Percentiles rank a stretch among this genome's conserved stretches.
Conservation (phyloP, 2,329 filamentous ascomycete genomes). For the Pestalotiopsis sp. region DNA sequence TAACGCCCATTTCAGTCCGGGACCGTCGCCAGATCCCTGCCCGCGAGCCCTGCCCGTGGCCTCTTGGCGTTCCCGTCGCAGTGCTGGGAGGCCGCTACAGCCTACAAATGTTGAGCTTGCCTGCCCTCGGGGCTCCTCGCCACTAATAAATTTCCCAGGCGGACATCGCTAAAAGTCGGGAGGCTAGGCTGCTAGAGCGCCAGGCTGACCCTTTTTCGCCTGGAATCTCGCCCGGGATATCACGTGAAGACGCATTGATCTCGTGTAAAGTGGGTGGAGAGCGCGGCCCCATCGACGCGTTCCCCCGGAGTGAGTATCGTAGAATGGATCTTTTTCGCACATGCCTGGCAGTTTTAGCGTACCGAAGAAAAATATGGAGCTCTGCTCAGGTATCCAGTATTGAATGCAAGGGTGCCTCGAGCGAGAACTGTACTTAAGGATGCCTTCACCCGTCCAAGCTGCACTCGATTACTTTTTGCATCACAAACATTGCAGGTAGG, state of each 20-base stretch:
- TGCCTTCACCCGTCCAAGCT: not conserved
- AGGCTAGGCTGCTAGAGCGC: not conserved
- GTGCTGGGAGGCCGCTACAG: not conserved
- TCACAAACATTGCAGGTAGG: constrained; percentile 8
- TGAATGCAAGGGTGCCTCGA: not conserved
- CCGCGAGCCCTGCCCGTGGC: not conserved
- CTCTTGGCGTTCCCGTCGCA: not conserved
- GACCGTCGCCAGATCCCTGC: not conserved
- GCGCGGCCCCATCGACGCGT: not conserved
- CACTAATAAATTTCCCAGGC: not conserved
- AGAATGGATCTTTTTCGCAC: not conserved
- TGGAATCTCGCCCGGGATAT: not conserved
- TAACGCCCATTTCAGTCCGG: not conserved
- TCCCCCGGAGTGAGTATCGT: not conserved
- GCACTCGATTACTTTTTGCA: not conserved
- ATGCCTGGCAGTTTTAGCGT: not conserved
- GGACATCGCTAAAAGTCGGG: not conserved
- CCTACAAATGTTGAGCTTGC: not conserved
- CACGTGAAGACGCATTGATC: not conserved
- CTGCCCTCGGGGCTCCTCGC: not conserved
- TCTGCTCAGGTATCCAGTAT: not conserved
- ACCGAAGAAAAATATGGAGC: not conserved
- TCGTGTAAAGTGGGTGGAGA: not conserved
- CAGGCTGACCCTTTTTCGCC: not conserved
- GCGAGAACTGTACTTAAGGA: constrained; percentile 9